Conservation (phyloP, 306 rosid species). For the Carpinus viminea region DNA sequence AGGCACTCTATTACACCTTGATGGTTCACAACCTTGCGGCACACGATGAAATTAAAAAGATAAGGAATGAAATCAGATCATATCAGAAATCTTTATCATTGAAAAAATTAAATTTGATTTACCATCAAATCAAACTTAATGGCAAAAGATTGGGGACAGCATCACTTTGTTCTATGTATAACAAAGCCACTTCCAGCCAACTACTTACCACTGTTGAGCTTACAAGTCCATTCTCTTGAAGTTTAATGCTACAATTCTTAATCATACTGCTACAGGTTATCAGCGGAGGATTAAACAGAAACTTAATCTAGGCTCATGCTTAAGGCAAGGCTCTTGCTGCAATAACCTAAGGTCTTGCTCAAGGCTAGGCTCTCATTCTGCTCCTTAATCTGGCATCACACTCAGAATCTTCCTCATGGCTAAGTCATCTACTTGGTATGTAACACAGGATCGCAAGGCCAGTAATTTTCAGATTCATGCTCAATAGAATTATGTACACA, state of each 20-base stretch:
- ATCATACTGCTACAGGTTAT: too few relatives aligned
- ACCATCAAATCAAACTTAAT: too few relatives aligned
- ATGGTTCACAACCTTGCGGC: background rate
- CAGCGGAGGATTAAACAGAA: too few relatives aligned
- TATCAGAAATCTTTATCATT: background rate
- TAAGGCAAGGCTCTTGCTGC: too few relatives aligned
- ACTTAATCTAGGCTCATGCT: too few relatives aligned
- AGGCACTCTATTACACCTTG: background rate
- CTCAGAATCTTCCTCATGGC: background rate
- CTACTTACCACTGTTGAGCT: too few relatives aligned
- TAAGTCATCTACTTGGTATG: background rate
- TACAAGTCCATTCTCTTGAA: too few relatives aligned
- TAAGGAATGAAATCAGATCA: background rate
- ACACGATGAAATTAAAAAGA: background rate
- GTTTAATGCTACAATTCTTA: too few relatives aligned
- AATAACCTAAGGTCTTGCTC: background rate
- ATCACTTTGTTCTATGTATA: too few relatives aligned
- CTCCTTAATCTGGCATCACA: background rate
- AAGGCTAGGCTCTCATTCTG: background rate
- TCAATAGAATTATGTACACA: background rate
- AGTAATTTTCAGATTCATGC: background rate
- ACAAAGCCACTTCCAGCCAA: too few relatives aligned
- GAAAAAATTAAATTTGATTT: background rate
- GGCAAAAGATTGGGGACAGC: too few relatives aligned
- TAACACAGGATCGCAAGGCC: background rate